Conservation (phyloP, 1,284 basidiomycete species). For the Rhodotorula sp. region DNA sequence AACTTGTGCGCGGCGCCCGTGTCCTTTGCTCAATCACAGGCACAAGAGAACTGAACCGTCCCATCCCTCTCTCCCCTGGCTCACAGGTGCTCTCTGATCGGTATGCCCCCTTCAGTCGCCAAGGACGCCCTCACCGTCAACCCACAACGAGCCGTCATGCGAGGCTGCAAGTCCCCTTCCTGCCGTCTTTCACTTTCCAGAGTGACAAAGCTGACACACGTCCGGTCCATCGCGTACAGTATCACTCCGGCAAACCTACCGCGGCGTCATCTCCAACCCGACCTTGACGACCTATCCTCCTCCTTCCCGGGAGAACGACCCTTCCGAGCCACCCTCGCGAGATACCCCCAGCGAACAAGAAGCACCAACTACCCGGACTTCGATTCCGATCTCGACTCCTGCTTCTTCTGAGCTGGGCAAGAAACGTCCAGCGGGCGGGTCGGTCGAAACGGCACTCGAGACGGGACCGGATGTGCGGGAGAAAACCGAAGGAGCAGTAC, state of each 20-base stretch:
- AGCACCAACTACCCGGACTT: too few relatives aligned
- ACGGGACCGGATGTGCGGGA: background rate
- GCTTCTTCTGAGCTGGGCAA: background rate
- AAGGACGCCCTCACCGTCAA: constrained; percentile 62
- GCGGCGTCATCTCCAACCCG: constrained; percentile 39
- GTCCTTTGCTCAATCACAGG: background rate
- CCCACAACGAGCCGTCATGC: constrained; percentile 64
- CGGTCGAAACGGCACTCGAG: too few relatives aligned
- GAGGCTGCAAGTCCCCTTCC: constrained; percentile 61
- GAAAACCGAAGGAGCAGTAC: background rate
- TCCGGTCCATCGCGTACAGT: constrained; percentile 16
- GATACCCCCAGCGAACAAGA: too few relatives aligned
- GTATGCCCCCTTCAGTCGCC: constrained; percentile 63
- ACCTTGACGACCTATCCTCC: background rate
- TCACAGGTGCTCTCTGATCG: constrained; percentile 62
- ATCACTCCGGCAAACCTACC: constrained; percentile 34
- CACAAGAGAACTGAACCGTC: background rate
- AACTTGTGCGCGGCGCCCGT: constrained; percentile 75
- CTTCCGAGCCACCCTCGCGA: too few relatives aligned
- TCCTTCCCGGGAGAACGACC: background rate
- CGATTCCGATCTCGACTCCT: background rate
- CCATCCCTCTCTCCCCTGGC: too few relatives aligned
- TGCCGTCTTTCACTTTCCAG: too few relatives aligned
- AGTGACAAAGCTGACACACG: background rate
- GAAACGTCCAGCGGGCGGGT: background rate